Evolutionary conservation across 352 stramenopile species (phyloP), one percentile per base, ranked within the genome.

Genomic region (Aphanomyces euteiches): DNA sequence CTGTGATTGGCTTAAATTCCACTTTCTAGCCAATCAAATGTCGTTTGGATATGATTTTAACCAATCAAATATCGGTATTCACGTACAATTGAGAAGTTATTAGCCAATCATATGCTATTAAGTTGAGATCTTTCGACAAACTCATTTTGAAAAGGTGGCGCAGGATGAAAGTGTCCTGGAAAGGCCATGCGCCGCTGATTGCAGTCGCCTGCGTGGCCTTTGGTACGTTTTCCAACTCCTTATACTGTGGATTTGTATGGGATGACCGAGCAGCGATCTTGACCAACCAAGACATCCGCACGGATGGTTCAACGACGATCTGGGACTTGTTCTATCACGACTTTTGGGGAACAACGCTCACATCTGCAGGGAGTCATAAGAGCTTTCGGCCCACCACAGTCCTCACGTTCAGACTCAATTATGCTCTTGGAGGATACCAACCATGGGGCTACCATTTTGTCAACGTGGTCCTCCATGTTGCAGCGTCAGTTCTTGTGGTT

Each of bases 261-360:
- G 89, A 97, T 76, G 91, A 97, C 72, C 83, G 89, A 66, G 88
- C 88, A 7, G 89, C 90, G 4, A 78, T 96, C 17, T 39, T 88
- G 7, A 19, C 37, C n/a, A 95, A 95, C 68, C 41, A 37, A 2
- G 86, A 95, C 75, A 76, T 86, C n/a, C 74, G 78, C 39, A 65
- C 58, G 7, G 69, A 75, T 21, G 69, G 50, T 59, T 74, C 72
- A 53, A 50, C 71, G 10, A 74, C 75, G 36, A 77, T 80, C 60
- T 56, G 47, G 21, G 76, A 85, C 37, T 70, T 95, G 50, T 89
- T 92, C 39, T 13, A 41, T n/a, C 78, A 96, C 72, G 89, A 96
- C 75, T 96, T 96, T 74, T 97, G 91, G 91, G 90, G 90, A 7
- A 77, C 79, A 4, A 19, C 74, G 39, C 92, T 97, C 71, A 70